Evolutionary conservation across 331 rosid species (phyloP).

Genomic region (Malus hybrid): DNA sequence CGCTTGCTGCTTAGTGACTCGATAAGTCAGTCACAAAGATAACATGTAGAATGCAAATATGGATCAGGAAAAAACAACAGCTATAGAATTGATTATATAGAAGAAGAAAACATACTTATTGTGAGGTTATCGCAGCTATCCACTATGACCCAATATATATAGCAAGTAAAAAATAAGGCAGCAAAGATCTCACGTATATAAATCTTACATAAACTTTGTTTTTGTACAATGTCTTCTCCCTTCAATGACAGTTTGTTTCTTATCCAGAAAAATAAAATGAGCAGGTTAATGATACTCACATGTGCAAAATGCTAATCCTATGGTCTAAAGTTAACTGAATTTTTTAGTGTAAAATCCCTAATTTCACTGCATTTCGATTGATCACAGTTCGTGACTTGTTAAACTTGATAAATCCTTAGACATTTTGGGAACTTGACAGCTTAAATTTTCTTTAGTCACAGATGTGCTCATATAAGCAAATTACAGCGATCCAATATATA

Average conservation of each 20-base stretch:
- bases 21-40: neutral
- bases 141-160: conserved; percentile 61
- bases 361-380: neutral
- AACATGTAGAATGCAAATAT: neutral
- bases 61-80: neutral
- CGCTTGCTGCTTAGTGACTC: neutral
- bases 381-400: neutral
- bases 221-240: neutral
- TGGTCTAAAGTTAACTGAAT: neutral
- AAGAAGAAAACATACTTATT: conserved; percentile 35
- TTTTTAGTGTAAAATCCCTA: neutral
- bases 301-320: neutral
- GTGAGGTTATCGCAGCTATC: conserved; percentile 63
- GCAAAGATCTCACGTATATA: too few species aligned
- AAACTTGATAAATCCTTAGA: neutral
- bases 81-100: conserved; percentile 1
- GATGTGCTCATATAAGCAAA: neutral
- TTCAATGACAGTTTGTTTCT: neutral
- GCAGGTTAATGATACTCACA: neutral
- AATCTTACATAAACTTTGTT: neutral
- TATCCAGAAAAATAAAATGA: neutral
- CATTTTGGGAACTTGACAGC: neutral
- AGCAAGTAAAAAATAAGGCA: too few species aligned
- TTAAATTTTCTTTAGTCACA: neutral
- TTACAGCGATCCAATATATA: neutral